A percentile compares a stretch with the other conserved stretches of the same genome.
phyloP scores from a whole-genome alignment of 768 basidiomycete genomes.

The Lentinus brumalis region DNA sequence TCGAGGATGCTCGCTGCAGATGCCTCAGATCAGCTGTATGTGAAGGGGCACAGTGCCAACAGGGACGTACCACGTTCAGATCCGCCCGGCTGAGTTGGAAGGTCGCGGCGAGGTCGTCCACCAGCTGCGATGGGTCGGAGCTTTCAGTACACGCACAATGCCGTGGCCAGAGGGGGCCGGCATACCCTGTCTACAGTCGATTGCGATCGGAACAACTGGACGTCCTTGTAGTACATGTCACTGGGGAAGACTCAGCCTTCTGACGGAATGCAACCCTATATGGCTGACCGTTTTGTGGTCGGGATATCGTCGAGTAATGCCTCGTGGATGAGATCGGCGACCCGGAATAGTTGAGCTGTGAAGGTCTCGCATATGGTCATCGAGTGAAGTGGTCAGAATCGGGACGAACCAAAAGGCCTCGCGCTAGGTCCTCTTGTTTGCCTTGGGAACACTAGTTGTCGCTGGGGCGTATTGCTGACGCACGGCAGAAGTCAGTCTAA shows the following conservation, averaged over 20 bases:
- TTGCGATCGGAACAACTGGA: constrained; percentile 76
- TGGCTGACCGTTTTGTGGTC: constrained; percentile 24
- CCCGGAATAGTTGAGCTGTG: constrained; percentile 67
- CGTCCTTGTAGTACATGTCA: constrained; percentile 89
- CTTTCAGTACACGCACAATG: background rate
- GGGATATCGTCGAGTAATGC: constrained; percentile 57
- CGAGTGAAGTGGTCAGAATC: background rate
- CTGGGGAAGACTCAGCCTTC: constrained; percentile 38
- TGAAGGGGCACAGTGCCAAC: background rate
- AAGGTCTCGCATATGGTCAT: background rate
- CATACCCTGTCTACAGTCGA: constrained; percentile 73
- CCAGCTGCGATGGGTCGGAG: constrained; percentile 51
- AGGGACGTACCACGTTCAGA: constrained; percentile 68
- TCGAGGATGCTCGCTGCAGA: constrained; percentile 84
- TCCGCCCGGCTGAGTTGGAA: constrained; percentile 72
- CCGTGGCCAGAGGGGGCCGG: constrained; percentile 2
- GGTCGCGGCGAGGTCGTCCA: constrained; percentile 89
- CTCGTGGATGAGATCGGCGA: constrained; percentile 71
- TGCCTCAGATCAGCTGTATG: background rate
- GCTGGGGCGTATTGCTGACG: constrained; percentile 15
- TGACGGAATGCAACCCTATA: background rate
- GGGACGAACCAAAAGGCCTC: constrained; percentile 41
- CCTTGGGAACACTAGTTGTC: constrained; percentile 40
- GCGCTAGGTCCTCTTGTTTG: constrained; percentile 39
- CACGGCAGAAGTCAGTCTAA: background rate